Base-by-base conservation (phyloP, 2,329 filamentous ascomycete species). In the Fusarium humuli region DNA sequence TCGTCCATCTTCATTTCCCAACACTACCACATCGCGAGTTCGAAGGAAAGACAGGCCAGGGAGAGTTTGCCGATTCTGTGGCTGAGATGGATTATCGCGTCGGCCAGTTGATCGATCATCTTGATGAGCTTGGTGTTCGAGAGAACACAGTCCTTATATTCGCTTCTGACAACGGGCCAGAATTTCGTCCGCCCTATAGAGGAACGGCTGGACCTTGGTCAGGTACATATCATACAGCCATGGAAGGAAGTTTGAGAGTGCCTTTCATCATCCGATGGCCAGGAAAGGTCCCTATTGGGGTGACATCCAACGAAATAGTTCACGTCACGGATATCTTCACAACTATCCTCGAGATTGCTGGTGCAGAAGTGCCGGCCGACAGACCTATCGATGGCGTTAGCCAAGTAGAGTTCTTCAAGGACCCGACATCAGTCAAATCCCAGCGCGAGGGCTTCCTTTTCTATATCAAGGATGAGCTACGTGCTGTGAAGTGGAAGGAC, bases 201-300 rank as follows among this genome's bases (percentile, higher is more conserved):
- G 78, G 78, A 1, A 80, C 78, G 0, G 78, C 78, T 1, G 78
- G 78, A 0, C 77, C 77, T 0, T 80, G 78, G 78, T 72, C 74
- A 1, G 79, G 78, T 2, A 80, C 79, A 0, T 80, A 79, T 20
- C 77, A 80, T 25, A 80, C 77, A 0, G 77, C 79, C 2, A 80
- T 80, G 79, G 78, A 80, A 32, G 77, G 78, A 1, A 79, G 78
- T 4, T 47, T 80, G 2, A 73, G 79, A 5, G 78, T 80, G 1
- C 78, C 79, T 0, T 79, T 76, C 53, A 80, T 80, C n/a, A 68
- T 80, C 4, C 62, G 76, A 5, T 80, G 79, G 79, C 77, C 77
- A 1, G 75, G 76, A 2, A 54, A 70, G 0, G 77, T 79, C 0
- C 78, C 79, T 0, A 45, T 63, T 13, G 70, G 67, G 0, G 60